Conservation (phyloP, 2,329 filamentous ascomycete genomes). For the Neospermospora avenae region DNA sequence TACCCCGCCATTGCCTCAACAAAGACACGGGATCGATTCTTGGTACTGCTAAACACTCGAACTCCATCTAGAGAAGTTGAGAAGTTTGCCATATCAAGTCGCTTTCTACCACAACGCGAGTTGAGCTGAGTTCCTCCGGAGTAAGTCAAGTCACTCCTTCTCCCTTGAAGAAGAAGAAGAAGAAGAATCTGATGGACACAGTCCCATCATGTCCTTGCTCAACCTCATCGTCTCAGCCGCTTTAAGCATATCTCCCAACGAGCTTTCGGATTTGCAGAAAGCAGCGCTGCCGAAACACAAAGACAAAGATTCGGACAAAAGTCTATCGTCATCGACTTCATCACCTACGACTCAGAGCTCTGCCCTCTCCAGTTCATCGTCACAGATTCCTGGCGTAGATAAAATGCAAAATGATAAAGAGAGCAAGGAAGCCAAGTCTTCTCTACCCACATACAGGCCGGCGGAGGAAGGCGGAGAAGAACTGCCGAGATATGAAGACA, state of each 20-base stretch:
- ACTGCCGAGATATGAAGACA: background rate
- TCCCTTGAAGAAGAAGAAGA: background rate
- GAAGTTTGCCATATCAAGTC: no score
- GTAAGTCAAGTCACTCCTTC: no score
- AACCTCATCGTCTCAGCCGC: background rate
- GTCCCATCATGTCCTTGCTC: background rate
- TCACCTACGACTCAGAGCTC: background rate
- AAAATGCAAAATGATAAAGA: background rate
- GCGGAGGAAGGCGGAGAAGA: background rate
- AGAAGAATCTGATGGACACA: background rate
- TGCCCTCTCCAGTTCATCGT: background rate
- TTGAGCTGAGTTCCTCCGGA: no score
- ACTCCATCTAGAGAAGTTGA: no score
- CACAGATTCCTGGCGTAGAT: background rate
- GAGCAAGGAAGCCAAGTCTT: background rate
- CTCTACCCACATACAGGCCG: background rate
- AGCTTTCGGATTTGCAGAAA: background rate
- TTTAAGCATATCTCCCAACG: background rate
- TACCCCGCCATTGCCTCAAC: conserved; percentile 1
- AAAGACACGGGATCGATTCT: background rate
- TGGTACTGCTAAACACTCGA: no score
- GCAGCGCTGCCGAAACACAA: background rate
- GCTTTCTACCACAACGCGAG: no score
- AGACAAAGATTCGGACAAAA: background rate
- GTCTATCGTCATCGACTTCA: background rate